A percentile compares a stretch with the other conserved stretches of the same genome.
Evolutionary conservation across 202 grass and related monocot species (phyloP).

Genomic region (Zoysia matrella): DNA sequence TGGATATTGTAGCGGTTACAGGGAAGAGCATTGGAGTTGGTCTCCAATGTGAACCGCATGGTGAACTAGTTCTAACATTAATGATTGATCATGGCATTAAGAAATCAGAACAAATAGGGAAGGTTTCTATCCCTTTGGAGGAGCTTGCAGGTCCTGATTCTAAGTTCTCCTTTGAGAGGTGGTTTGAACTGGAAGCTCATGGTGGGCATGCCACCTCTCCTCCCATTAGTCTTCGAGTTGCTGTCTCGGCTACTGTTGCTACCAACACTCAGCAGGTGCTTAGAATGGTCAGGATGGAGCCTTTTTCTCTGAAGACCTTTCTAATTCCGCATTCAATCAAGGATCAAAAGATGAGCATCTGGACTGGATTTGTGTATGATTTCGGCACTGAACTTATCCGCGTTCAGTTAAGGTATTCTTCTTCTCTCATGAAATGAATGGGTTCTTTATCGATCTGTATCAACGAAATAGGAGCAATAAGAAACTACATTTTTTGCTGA

Average conservation of each 20-base stretch:
- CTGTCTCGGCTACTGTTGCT: conserved; percentile 66
- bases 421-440: neutral
- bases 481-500: conserved; percentile 12
- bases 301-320: conserved; percentile 59
- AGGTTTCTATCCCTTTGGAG: conserved; percentile 71
- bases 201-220: conserved; percentile 46
- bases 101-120: conserved; percentile 70
- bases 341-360: conserved; percentile 46
- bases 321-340: conserved; percentile 52
- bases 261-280: conserved; percentile 43
- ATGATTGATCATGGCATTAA: conserved; percentile 50
- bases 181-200: conserved; percentile 76
- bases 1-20: conserved; percentile 62
- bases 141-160: conserved; percentile 60
- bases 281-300: conserved; percentile 56
- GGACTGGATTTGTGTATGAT: conserved; percentile 66
- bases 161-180: conserved; percentile 71
- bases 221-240: conserved; percentile 64
- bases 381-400: conserved; percentile 67
- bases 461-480: neutral
- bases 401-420: conserved; percentile 77
- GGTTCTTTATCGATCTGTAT: neutral
- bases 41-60: conserved; percentile 79
- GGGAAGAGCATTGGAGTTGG: conserved; percentile 58
- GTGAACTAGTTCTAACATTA: conserved; percentile 66